A percentile compares a stretch with the other conserved stretches of the same genome.
Conservation (phyloP, 2,329 filamentous ascomycete species). For the Xylogone sp. region DNA sequence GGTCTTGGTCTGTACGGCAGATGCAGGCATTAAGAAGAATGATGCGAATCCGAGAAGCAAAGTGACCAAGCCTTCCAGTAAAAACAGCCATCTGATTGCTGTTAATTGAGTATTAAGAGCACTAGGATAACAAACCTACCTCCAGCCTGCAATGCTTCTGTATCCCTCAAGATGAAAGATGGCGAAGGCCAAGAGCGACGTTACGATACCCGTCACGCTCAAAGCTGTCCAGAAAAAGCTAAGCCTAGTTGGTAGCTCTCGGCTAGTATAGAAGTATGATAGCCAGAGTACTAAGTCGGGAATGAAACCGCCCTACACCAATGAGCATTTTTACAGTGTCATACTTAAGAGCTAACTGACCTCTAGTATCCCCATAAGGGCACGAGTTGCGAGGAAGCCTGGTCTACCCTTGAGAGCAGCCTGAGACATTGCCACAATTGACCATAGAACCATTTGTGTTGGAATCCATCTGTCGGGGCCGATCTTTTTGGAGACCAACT, state of each 20-base stretch:
- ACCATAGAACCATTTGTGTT: constrained; percentile 47
- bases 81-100: constrained; percentile 42
- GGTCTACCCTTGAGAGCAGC: constrained; percentile 37
- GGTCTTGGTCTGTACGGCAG: constrained; percentile 53
- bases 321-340: neutral
- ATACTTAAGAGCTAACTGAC: constrained; percentile 34
- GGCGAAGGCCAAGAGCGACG: constrained; percentile 54
- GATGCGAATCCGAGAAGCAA: constrained; percentile 47
- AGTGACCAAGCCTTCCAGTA: constrained; percentile 54
- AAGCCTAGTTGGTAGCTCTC: constrained; percentile 64
- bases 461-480: constrained; percentile 50
- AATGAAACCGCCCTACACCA: constrained; percentile 52
- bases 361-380: constrained; percentile 23
- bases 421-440: constrained; percentile 43
- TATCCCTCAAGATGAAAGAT: constrained; percentile 47
- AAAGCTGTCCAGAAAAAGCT: constrained; percentile 70
- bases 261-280: constrained; percentile 71
- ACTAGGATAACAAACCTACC: constrained; percentile 32
- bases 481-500: constrained; percentile 54
- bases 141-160: constrained; percentile 49
- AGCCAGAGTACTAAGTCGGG: constrained; percentile 64
- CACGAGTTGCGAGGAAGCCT: constrained; percentile 39
- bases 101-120: constrained; percentile 30
- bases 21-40: constrained; percentile 55
- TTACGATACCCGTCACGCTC: constrained; percentile 22